Conservation (phyloP, 164 flowering plant species). For the Sextonia rubra region DNA sequence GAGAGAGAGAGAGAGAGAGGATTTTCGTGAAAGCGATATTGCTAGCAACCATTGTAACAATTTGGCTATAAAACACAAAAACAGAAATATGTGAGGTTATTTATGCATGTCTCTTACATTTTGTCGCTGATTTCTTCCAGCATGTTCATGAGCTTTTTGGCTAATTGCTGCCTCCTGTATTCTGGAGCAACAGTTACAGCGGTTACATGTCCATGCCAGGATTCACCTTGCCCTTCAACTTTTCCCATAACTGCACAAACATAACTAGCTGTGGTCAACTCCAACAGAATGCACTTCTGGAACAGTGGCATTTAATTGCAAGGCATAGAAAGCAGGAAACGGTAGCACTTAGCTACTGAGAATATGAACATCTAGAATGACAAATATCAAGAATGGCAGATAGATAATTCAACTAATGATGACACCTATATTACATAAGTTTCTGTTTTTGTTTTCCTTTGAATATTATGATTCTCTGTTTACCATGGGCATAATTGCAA, state of each 20-base stretch:
- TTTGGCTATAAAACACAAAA: not conserved
- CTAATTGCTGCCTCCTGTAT: slow-evolving; percentile 83
- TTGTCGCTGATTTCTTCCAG: slow-evolving; percentile 89
- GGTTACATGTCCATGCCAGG: slow-evolving; percentile 99
- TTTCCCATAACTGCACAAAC: slow-evolving; percentile 82
- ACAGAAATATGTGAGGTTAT: not conserved
- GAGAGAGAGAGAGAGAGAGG: too few species aligned
- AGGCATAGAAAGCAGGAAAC: not conserved
- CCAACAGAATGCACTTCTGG: not conserved
- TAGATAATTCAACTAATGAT: too few species aligned
- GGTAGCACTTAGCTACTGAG: not conserved
- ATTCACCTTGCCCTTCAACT: slow-evolving; percentile 98
- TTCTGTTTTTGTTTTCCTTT: too few species aligned
- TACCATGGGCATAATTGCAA: too few species aligned
- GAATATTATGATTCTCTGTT: too few species aligned
- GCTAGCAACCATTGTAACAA: too few species aligned
- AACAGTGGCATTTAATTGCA: not conserved
- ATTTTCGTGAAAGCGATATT: too few species aligned
- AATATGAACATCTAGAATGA: too few species aligned
- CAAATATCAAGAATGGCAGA: too few species aligned
- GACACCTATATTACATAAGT: too few species aligned
- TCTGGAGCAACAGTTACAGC: slow-evolving; percentile 93
- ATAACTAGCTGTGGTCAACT: not conserved
- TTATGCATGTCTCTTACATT: slow-evolving; percentile 46
- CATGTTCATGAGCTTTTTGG: slow-evolving; percentile 86